Conservation (phyloP, 306 rosid genomes). For the Fragaria vesca region DNA sequence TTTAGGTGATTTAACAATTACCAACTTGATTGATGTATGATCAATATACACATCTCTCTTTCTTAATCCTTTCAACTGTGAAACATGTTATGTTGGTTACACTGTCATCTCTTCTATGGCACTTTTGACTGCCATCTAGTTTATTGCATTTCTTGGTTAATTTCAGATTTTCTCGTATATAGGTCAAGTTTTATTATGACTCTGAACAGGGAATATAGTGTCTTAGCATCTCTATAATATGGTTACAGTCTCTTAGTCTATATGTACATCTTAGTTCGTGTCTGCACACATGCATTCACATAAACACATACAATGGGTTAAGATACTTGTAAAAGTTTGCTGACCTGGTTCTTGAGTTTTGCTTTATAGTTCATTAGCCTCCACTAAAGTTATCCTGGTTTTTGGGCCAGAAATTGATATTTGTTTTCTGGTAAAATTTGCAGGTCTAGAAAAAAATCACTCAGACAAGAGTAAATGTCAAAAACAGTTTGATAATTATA, state of each 20-base stretch:
- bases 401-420: neutral
- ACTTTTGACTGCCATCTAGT: neutral
- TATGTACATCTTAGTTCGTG: neutral
- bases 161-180: neutral
- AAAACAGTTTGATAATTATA: constrained; percentile 83
- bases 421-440: neutral
- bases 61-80: neutral
- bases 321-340: neutral
- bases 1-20: neutral
- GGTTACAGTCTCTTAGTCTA: neutral
- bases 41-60: neutral
- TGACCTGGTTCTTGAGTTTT: neutral
- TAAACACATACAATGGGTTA: neutral
- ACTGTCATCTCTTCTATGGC: neutral
- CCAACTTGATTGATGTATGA: neutral
- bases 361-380: neutral
- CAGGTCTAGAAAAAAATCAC: constrained; percentile 76
- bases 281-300: neutral
- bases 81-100: neutral
- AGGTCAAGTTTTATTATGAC: neutral
- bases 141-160: neutral
- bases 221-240: neutral
- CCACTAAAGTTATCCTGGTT: neutral
- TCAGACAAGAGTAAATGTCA: constrained; percentile 88
- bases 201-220: neutral